Evolutionary conservation across 2,329 filamentous ascomycete genomes (phyloP).

Genomic region (Apiospora koreana): DNA sequence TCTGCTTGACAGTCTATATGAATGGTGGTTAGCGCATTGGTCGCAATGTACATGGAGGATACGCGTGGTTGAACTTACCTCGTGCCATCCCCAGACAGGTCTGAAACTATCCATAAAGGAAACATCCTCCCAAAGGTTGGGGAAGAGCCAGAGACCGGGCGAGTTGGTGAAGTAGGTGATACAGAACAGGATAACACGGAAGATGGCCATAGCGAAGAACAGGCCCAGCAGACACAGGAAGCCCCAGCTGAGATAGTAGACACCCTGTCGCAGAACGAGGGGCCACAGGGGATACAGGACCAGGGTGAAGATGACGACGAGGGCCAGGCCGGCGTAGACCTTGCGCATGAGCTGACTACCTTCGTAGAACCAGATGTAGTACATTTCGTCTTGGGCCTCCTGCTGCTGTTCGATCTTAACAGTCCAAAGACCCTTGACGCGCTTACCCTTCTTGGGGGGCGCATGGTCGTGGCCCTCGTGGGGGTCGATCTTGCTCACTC

Average conservation of each 20-base stretch:
- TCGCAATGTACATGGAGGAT: background rate
- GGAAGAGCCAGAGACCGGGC: conserved; percentile 96
- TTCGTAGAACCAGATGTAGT: conserved; percentile 97
- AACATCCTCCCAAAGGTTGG: conserved; percentile 97
- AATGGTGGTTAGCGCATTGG: background rate
- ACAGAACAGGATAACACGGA: conserved; percentile 92
- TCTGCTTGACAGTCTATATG: conserved; percentile 36
- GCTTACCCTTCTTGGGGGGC: conserved; percentile 74
- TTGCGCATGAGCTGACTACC: conserved; percentile 93
- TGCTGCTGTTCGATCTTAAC: conserved; percentile 96
- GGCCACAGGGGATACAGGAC: conserved; percentile 98
- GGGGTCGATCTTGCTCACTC: conserved; percentile 80
- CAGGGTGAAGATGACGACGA: conserved; percentile 80
- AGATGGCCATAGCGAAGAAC: conserved; percentile 98
- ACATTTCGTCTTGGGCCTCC: conserved; percentile 81
- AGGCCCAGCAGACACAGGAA: conserved; percentile 86
- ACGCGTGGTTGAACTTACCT: conserved; percentile 58
- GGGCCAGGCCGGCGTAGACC: conserved; percentile 81
- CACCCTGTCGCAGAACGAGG: conserved; percentile 82
- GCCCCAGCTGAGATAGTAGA: conserved; percentile 96
- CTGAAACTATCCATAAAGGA: conserved; percentile 98
- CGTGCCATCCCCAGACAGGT: conserved; percentile 97
- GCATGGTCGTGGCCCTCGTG: conserved; percentile 73
- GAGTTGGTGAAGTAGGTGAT: conserved; percentile 82
- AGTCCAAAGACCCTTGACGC: conserved; percentile 93